Percentiles rank a stretch among this genome's conserved stretches.
Evolutionary conservation across 139 green algal species (phyloP).

Genomic region (Chlorella sp.): DNA sequence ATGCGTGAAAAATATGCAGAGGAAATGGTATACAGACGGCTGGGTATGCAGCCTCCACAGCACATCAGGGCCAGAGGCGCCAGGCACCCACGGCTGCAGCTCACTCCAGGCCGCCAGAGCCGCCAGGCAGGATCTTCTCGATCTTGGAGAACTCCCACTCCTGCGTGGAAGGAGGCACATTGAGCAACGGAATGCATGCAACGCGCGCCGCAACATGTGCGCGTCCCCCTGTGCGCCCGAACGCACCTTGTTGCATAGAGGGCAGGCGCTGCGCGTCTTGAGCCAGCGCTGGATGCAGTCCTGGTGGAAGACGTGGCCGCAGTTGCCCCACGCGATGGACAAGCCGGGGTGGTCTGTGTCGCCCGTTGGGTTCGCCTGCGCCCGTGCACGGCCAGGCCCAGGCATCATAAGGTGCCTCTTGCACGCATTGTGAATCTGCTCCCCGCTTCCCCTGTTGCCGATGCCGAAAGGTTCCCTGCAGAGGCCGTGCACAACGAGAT

Average conservation of each 20-base stretch:
- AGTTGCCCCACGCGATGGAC: conserved; percentile 89
- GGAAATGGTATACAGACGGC: too few relatives aligned
- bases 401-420: too few relatives aligned
- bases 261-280: conserved; percentile 90
- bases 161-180: conserved; percentile 1
- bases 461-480: too few relatives aligned
- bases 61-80: too few relatives aligned
- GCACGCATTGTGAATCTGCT: too few relatives aligned
- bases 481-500: too few relatives aligned
- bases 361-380: conserved; percentile 92
- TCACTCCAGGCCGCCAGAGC: not conserved
- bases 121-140: conserved; percentile 26
- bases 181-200: not conserved
- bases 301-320: conserved; percentile 96
- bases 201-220: not conserved
- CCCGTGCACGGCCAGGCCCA: too few relatives aligned
- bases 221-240: not conserved
- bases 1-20: too few relatives aligned
- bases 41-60: too few relatives aligned
- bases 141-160: conserved; percentile 89
- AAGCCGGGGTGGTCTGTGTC: conserved; percentile 86
- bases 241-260: conserved; percentile 84
- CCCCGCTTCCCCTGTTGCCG: too few relatives aligned
- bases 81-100: too few relatives aligned
- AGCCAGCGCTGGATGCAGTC: conserved; percentile 98